Evolutionary conservation across 257 asterid species (phyloP), one percentile per base, ranked within the genome.

Genomic region (Scutellaria barbata): DNA sequence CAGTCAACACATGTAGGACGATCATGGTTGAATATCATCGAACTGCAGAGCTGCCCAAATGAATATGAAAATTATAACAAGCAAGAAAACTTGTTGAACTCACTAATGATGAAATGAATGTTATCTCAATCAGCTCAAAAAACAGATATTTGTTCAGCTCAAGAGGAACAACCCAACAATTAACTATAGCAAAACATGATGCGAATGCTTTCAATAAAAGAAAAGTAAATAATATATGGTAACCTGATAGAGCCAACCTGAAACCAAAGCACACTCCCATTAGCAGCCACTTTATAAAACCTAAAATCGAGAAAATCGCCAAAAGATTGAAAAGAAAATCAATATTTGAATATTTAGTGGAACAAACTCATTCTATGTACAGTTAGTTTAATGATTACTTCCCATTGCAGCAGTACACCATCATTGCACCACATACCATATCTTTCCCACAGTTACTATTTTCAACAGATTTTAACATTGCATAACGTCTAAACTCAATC

Each of bases 161-260:
- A 35, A 61, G 17, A 50, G 41, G 16, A 30, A 43, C 5, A 68
- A 46, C 39, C 61, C 33, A 63, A 42, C 11, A 25, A 17, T 30
- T n/a, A 58, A 63, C 17, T 25, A 37, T 42, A 63, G 33, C 30
- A 52, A 30, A 55, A 62, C 66, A 46, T 35, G 42, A 47, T 40
- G 76, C 2, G 59, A 65, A 14, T 39, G 53, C 25, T 51, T 60
- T n/a, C 11, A 12, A 69, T 40, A 37, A 35, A 59, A 33, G 61
- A 59, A 61, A 55, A 72, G 55, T 33, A 39, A 73, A 74, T 35
- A 63, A 84, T 57, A 84, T 57, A 85, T 71, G 60, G 89, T 87
- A 76, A 87, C 97, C 95, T 88, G 94, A 83, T 77, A 81, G 78
- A 79, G 91, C 94, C 86, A 91, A 94, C 98, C 96, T 91, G 97